Conservation (phyloP, 208 protist genomes). For the Wallacemonas collosoma region DNA sequence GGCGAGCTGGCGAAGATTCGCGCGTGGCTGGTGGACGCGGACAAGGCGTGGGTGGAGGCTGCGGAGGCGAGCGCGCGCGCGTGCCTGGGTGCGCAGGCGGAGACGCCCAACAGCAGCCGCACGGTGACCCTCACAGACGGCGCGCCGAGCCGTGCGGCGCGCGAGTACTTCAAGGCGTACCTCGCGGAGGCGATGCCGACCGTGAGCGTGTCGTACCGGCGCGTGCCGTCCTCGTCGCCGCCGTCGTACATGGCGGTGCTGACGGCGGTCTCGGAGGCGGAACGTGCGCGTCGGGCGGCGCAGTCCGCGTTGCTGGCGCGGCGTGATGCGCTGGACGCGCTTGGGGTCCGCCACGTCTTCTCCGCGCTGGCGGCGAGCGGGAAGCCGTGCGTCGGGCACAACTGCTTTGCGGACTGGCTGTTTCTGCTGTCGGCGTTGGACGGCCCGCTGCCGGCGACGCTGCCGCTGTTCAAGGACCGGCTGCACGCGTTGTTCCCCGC, state of each 20-base stretch:
- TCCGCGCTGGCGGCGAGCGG: conserved; percentile 49
- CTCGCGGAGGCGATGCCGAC: conserved; percentile 24
- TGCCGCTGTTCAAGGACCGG: conserved; percentile 50
- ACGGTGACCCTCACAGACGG: neutral
- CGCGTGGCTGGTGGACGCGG: conserved; percentile 41
- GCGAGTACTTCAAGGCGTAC: conserved; percentile 38
- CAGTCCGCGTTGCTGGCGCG: conserved; percentile 21
- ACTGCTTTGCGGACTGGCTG: conserved; percentile 79
- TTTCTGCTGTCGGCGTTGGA: conserved; percentile 64
- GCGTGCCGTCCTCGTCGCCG: neutral
- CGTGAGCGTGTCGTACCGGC: conserved; percentile 28
- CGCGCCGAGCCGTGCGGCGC: conserved; percentile 42
- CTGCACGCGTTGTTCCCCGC: conserved; percentile 58
- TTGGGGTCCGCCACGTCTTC: conserved; percentile 76
- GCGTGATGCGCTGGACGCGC: conserved; percentile 46
- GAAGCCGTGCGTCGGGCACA: conserved; percentile 82
- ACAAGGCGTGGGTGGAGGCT: neutral
- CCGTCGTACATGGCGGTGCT: conserved; percentile 39
- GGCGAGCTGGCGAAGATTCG: conserved; percentile 6
- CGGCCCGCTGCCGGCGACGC: conserved; percentile 37
- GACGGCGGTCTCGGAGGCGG: conserved; percentile 35
- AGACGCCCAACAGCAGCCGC: neutral
- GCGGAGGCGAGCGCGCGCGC: neutral
- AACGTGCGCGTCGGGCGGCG: conserved; percentile 27
- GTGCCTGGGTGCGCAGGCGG: too few species aligned